Conservation (phyloP, 768 basidiomycete species). For the Amylocystis lapponica region DNA sequence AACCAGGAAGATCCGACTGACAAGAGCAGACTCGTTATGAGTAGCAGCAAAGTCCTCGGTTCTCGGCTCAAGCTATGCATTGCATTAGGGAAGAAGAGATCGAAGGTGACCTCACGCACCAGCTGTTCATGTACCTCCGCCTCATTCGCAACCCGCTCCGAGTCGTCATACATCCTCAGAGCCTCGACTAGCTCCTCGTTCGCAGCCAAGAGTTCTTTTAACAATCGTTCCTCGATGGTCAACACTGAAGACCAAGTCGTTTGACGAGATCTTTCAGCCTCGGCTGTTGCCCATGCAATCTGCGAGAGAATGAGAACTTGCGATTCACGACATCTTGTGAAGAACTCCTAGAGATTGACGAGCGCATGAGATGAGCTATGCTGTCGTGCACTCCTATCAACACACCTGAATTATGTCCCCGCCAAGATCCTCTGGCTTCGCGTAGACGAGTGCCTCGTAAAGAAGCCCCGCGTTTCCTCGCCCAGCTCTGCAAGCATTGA, state of each 20-base stretch:
- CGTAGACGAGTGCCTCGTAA: constrained; percentile 60
- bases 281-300: constrained; percentile 88
- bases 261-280: constrained; percentile 62
- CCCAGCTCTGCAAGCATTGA: no score
- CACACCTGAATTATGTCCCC: constrained; percentile 22
- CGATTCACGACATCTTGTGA: constrained; percentile 66
- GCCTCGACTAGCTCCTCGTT: constrained; percentile 65
- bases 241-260: constrained; percentile 1
- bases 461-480: constrained; percentile 73
- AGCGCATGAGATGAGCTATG: neutral
- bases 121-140: constrained; percentile 31
- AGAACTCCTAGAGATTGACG: constrained; percentile 62
- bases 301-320: constrained; percentile 81
- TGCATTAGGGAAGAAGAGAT: constrained; percentile 7
- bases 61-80: constrained; percentile 1
- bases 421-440: constrained; percentile 63
- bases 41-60: constrained; percentile 19
- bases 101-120: constrained; percentile 8
- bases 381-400: constrained; percentile 32
- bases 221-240: constrained; percentile 67
- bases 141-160: constrained; percentile 54
- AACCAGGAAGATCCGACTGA: constrained; percentile 26
- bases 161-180: constrained; percentile 69
- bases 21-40: constrained; percentile 26
- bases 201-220: constrained; percentile 66